Base-by-base conservation (phyloP, 768 basidiomycete genomes). In the Russula sp. region DNA sequence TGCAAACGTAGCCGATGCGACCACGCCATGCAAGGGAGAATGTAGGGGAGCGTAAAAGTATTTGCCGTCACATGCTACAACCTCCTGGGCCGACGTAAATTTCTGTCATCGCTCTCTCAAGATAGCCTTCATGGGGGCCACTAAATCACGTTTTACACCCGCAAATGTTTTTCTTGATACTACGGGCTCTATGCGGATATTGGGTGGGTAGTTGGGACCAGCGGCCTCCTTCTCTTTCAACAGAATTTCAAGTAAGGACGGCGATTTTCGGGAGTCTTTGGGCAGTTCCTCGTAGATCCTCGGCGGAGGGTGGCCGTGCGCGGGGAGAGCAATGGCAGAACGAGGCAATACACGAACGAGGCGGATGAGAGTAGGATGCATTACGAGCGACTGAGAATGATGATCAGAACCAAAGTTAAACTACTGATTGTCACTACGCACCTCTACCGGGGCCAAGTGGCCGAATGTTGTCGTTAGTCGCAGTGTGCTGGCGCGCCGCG, bases 111-210 rank as follows among this genome's bases (percentile, higher is more conserved):
- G 68, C 52, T 75, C 75, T 63, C 68, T 71, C 57, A 71, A 39
- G 55, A 80, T 70, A 58, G 70, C 70, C 68, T 77, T 81, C 65
- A 82, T 61, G 61, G 75, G 74, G 45, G 71, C 70, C 52, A 77
- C 69, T 6, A 78, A 65, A 2, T 75, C 75, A 35, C 72, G 73
- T 20, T 75, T 75, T 0, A 79, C 75, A 27, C 76, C 75, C 44
- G 73, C 73, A 53, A 80, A 78, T 18, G 71, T 73, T 47, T 71
- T 72, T 68, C 72, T 77, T 42, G 72, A 73, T 52, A 80, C 66
- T 48, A 77, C 63, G 1, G 80, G 77, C 67, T 84, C 82, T 45
- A 83, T 77, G 42, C 82, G 79, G 51, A 83, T 73, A 57, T 83
- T 83, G 32, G 71, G 64, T 2, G 82, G 82, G 73, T 77, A 83